A percentile compares a stretch with the other conserved stretches of the same genome.
phyloP scores from a whole-genome alignment of 495 filamentous ascomycete genomes.

The Tuber melanosporum region DNA sequence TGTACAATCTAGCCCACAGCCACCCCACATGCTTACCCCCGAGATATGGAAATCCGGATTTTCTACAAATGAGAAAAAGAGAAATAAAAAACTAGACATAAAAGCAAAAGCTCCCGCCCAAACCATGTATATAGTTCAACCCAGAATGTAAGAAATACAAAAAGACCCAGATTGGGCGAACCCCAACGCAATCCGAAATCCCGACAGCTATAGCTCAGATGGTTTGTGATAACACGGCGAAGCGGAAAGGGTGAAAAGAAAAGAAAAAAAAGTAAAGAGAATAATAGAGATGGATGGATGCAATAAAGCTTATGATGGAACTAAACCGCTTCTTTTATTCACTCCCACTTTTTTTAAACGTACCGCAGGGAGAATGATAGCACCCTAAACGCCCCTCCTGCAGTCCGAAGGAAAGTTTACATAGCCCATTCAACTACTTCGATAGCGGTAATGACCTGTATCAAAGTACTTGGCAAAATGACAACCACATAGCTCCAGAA shows the following conservation, averaged over 20 bases:
- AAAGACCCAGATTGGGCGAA: constrained; percentile 1
- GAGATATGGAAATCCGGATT: neutral
- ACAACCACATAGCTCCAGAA: constrained; percentile 87
- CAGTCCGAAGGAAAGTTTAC: constrained; percentile 17
- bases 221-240: neutral
- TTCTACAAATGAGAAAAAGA: neutral
- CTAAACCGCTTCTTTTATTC: neutral
- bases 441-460: constrained; percentile 83
- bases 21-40: neutral
- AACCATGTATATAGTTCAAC: constrained; percentile 20
- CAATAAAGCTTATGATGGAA: neutral
- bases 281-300: neutral
- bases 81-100: constrained; percentile 4
- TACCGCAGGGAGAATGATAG: neutral
- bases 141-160: constrained; percentile 24
- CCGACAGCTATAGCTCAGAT: neutral
- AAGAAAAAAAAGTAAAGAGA: too few relatives aligned
- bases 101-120: constrained; percentile 20
- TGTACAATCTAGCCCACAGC: neutral
- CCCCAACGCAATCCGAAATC: constrained; percentile 1
- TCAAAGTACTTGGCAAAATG: constrained; percentile 85
- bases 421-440: constrained; percentile 88
- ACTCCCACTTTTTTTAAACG: neutral
- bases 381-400: constrained; percentile 1
- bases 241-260: neutral